These are phyloP conservation scores for Entonaema liquescens DNA, from an alignment of 495 filamentous ascomycete species.

Conservation along the genomic window DNA sequence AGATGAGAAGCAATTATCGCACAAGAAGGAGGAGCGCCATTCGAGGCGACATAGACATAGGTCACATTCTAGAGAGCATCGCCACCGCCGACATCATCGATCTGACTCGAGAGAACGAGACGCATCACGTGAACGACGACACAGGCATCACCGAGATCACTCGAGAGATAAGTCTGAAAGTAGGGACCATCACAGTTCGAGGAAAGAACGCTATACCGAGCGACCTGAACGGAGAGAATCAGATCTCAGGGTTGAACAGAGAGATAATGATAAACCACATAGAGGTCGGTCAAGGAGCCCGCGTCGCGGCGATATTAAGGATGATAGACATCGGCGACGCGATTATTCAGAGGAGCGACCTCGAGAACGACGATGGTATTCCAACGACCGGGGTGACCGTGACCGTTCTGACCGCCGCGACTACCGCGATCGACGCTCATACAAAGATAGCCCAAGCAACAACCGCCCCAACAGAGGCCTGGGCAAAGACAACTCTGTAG, in stretches of 20 bases:
- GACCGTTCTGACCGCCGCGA: conserved; percentile 13
- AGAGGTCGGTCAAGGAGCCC: conserved; percentile 48
- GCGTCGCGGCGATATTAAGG: conserved; percentile 41
- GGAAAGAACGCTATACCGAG: conserved; percentile 28
- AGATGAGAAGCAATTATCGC: conserved; percentile 53
- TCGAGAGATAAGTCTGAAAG: conserved; percentile 47
- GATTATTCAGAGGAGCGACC: conserved; percentile 42
- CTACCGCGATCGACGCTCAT: conserved; percentile 25
- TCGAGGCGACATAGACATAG: conserved; percentile 58
- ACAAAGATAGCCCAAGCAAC: conserved; percentile 28
- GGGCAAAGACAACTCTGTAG: conserved; percentile 15
- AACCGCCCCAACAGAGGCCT: neutral
- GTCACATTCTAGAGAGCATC: conserved; percentile 52
- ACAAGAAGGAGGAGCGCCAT: conserved; percentile 54
- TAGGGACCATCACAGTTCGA: conserved; percentile 48
- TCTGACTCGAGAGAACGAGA: conserved; percentile 47
- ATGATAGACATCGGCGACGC: conserved; percentile 34
- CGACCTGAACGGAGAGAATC: conserved; percentile 35
- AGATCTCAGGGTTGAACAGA: conserved; percentile 32
- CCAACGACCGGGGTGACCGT: conserved; percentile 24
- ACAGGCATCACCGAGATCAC: conserved; percentile 45
- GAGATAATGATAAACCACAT: conserved; percentile 36
- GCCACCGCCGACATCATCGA: conserved; percentile 57
- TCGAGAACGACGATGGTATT: conserved; percentile 23
- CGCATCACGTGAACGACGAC: conserved; percentile 52